A percentile compares a stretch with the other conserved stretches of the same genome.
Conservation (phyloP, 768 basidiomycete genomes). For the Pseudohyphozyma bogoriensis region DNA sequence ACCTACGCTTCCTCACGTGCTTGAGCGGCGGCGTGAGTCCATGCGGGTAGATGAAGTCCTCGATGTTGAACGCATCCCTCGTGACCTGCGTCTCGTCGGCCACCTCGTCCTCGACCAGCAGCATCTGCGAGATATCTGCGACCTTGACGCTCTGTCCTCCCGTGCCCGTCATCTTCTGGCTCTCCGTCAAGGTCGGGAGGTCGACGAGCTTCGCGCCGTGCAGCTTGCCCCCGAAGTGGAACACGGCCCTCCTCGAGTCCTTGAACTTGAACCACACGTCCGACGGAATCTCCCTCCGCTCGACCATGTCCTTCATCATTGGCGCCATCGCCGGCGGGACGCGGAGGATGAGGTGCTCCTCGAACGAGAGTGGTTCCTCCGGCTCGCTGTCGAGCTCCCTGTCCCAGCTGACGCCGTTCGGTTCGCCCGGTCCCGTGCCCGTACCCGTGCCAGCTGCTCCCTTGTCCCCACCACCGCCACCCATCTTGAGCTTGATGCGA, state of each 20-base stretch:
- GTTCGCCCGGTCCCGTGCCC: not conserved
- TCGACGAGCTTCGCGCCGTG: conserved; percentile 93
- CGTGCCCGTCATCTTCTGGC: conserved; percentile 89
- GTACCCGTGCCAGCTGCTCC: conserved; percentile 46
- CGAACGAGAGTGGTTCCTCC: conserved; percentile 79
- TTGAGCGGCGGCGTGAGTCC: conserved; percentile 88
- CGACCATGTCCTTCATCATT: conserved; percentile 63
- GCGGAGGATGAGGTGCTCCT: conserved; percentile 90
- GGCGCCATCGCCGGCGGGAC: conserved; percentile 48
- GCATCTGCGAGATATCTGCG: conserved; percentile 96
- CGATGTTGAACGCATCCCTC: conserved; percentile 63
- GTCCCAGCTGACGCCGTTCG: conserved; percentile 63
- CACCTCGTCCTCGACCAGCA: conserved; percentile 58
- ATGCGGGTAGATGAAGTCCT: conserved; percentile 96
- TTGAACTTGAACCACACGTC: conserved; percentile 98
- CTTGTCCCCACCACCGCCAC: conserved; percentile 43
- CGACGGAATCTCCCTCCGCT: conserved; percentile 62
- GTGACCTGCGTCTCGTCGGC: conserved; percentile 56
- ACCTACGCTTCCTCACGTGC: conserved; percentile 79
- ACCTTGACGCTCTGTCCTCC: conserved; percentile 93
- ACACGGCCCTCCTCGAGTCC: conserved; percentile 81
- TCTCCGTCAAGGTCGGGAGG: conserved; percentile 83
- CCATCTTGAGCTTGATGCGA: conserved; percentile 79
- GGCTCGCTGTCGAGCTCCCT: conserved; percentile 90
- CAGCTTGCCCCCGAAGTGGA: conserved; percentile 68